Conservation (phyloP, 2,329 filamentous ascomycete genomes). For the Zymoseptoria ardabiliae region DNA sequence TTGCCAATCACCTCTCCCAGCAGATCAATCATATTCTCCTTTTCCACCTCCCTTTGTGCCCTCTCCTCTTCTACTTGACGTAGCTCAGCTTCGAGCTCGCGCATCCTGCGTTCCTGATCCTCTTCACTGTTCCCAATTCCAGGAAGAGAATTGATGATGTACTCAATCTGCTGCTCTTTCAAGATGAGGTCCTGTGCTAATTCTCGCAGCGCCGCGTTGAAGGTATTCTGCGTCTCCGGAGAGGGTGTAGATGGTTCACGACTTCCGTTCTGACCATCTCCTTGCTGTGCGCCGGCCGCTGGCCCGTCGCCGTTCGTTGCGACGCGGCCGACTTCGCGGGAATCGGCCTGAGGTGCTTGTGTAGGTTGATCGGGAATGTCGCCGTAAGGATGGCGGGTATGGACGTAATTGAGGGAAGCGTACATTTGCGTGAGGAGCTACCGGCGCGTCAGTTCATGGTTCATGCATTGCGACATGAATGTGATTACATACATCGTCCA, state of each 20-base stretch:
- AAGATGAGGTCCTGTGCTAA: slow-evolving; percentile 68
- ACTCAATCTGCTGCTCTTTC: slow-evolving; percentile 78
- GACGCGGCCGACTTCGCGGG: slow-evolving; percentile 3
- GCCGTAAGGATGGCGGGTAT: slow-evolving; percentile 35
- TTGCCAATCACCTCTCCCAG: slow-evolving; percentile 43
- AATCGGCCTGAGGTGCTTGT: slow-evolving; percentile 21
- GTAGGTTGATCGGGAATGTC: slow-evolving; percentile 38
- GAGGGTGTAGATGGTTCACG: slow-evolving; percentile 42
- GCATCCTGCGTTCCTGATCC: slow-evolving; percentile 60
- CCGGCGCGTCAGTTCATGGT: slow-evolving; percentile 4
- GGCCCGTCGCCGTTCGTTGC: slow-evolving; percentile 16
- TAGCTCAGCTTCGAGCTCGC: slow-evolving; percentile 38
- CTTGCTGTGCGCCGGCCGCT: slow-evolving; percentile 4
- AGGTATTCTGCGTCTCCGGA: slow-evolving; percentile 55
- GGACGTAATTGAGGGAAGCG: slow-evolving; percentile 38
- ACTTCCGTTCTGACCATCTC: slow-evolving; percentile 14
- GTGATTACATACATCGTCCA: slow-evolving; percentile 58
- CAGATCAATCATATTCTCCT: slow-evolving; percentile 35
- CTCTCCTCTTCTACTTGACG: slow-evolving; percentile 37
- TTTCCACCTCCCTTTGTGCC: slow-evolving; percentile 34
- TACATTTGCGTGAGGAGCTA: slow-evolving; percentile 45
- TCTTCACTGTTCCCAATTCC: slow-evolving; percentile 71
- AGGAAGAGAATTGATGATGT: slow-evolving; percentile 65
- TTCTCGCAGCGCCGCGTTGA: slow-evolving; percentile 61
- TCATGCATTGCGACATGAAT: background rate